Percentiles rank a stretch among this genome's conserved stretches.
These are phyloP conservation scores for Taphrina deformans DNA, from an alignment of 1,139 yeast species.

Conservation along the genomic window DNA sequence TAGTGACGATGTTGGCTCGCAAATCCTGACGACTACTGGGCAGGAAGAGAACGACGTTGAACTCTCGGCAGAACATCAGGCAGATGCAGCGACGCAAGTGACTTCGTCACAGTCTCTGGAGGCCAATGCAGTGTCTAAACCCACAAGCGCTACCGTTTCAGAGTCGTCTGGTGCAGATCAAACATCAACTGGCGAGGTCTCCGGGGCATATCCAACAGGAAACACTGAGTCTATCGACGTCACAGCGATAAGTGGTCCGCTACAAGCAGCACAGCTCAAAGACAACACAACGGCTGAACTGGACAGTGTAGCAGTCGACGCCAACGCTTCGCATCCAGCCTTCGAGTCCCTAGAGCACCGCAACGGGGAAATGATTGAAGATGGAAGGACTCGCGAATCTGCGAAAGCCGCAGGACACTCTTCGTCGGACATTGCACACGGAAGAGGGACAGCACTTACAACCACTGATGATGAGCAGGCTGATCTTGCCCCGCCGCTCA, in stretches of 20 bases:
- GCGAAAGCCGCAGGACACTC: neutral
- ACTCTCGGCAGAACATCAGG: neutral
- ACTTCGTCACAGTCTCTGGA: neutral
- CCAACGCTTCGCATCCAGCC: conserved; percentile 7
- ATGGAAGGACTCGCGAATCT: neutral
- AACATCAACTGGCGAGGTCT: neutral
- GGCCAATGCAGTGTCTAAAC: no score
- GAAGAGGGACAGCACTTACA: neutral
- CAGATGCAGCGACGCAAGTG: neutral
- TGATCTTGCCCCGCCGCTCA: neutral
- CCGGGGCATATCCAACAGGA: neutral
- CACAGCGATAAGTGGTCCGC: conserved; percentile 25
- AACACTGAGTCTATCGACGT: neutral
- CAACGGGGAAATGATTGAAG: neutral
- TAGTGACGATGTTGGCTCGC: neutral
- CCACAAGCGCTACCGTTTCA: neutral
- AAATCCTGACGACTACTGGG: neutral
- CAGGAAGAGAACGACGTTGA: neutral
- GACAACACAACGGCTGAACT: conserved; percentile 1
- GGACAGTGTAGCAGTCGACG: conserved; percentile 5
- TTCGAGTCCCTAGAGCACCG: neutral
- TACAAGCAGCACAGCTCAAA: conserved; percentile 13
- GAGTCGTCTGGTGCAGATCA: neutral
- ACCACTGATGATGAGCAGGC: neutral
- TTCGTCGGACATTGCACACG: neutral